phyloP scores from a whole-genome alignment of 805 yeast genomes.

The Candida lessepsii region DNA sequence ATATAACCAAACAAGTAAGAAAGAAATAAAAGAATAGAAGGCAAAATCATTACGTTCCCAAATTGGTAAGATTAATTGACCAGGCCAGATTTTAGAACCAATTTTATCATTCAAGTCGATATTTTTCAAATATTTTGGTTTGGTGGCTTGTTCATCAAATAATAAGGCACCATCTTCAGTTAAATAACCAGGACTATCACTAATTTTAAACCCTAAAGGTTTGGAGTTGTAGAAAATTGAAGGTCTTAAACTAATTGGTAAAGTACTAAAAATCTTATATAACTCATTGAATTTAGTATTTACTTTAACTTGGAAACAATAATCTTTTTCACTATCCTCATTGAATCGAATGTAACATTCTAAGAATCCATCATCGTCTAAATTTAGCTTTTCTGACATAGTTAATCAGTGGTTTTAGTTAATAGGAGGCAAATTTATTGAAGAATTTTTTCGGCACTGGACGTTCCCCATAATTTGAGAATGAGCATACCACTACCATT shows the following conservation, averaged over 20 bases:
- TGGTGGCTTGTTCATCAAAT: conserved; percentile 58
- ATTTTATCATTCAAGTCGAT: conserved; percentile 50
- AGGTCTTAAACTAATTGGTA: conserved; percentile 81
- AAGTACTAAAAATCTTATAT: conserved; percentile 55
- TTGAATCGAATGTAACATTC: conserved; percentile 78
- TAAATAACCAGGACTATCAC: conserved; percentile 72
- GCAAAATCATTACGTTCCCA: conserved; percentile 55
- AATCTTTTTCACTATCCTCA: conserved; percentile 82
- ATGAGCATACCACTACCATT: conserved; percentile 2
- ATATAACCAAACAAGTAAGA: conserved; percentile 74
- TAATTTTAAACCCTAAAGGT: conserved; percentile 66
- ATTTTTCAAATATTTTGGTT: conserved; percentile 38
- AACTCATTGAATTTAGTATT: conserved; percentile 60
- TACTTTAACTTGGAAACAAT: conserved; percentile 74
- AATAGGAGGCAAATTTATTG: conserved; percentile 3
- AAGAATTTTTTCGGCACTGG: conserved; percentile 1
- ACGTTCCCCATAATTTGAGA: conserved; percentile 8
- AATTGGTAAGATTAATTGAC: conserved; percentile 77
- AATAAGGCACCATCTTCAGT: conserved; percentile 81
- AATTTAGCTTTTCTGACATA: conserved; percentile 4
- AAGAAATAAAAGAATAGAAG: conserved; percentile 37
- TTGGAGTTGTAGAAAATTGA: conserved; percentile 62
- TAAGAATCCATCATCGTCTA: conserved; percentile 28
- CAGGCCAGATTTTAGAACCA: conserved; percentile 75
- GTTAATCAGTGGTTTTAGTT: background rate